Base-by-base conservation (phyloP, 2,329 filamentous ascomycete genomes). In the Xylariales sp. region DNA sequence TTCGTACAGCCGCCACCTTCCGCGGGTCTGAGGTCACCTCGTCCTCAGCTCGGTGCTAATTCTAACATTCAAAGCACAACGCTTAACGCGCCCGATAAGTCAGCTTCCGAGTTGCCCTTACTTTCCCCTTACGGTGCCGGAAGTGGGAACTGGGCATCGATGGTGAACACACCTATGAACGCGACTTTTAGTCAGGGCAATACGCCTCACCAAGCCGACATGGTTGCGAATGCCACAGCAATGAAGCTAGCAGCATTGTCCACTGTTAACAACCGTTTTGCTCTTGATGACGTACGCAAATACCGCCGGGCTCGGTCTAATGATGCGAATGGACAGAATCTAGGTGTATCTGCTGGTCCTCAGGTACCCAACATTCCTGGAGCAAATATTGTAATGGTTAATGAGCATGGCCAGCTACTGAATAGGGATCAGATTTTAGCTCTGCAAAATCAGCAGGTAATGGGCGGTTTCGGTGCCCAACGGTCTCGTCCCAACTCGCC, bases 181-280 rank as follows among this genome's bases (percentile, higher is more conserved):
- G 84, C 93, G 48, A 95, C 90, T 72, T 99, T 98, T 80, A 91
- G 87, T 71, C 69, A 87, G 81, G 75, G 90, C 88, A 81, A 86
- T 89, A 82, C 83, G 48, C 84, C 84, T 54, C 90, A 87, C 64
- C 94, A 97, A 79, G 94, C 94, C 16, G 96, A 99, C 77, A 98
- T 98, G 95, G 92, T 99, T 65, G 96, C 96, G 67, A 99, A 98
- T 78, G 96, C 96, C 32, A 98, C 96, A 16, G 96, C 96, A 28
- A 99, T 99, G 96, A 99, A 99, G 81, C 87, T 99, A 59, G 96
- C 96, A 53, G 96, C 96, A 18, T 85, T 99, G 53, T 98, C 95
- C 5, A 99, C 96, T 2, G 96, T 99, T 57, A 99, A 98, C 84
- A 99, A 98, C 80, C 92, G 96, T 49, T 97, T 99, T 76, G 94